Conservation (phyloP, 495 filamentous ascomycete genomes). For the Polyplosphaeria fusca region DNA sequence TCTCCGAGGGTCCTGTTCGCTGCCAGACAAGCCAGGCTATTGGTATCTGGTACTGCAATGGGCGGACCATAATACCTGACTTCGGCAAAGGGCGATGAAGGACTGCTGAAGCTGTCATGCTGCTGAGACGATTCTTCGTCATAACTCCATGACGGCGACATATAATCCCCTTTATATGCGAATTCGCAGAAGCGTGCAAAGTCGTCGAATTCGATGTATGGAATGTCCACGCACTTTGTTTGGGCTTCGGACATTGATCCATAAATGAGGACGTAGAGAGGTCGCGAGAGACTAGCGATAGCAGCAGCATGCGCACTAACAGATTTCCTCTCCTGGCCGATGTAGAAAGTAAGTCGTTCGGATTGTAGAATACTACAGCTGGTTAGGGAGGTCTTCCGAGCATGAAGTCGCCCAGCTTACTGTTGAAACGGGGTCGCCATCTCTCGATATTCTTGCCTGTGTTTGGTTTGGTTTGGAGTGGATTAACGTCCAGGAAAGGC, state of each 20-base stretch:
- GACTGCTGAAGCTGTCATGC: background rate
- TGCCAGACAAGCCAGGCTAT: too few species aligned
- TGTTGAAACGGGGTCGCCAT: too few species aligned
- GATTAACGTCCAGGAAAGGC: too few species aligned
- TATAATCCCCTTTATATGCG: constrained; percentile 28
- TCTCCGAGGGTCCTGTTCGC: too few species aligned
- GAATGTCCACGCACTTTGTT: background rate
- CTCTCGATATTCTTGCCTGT: too few species aligned
- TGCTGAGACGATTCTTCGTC: background rate
- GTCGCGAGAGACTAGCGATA: background rate
- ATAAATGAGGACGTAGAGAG: background rate
- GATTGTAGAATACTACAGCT: background rate
- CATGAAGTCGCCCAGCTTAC: too few species aligned
- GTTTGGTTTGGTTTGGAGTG: too few species aligned
- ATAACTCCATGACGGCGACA: background rate
- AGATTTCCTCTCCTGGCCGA: background rate
- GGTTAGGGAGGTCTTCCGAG: too few species aligned
- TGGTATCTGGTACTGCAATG: too few species aligned
- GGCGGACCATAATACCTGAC: too few species aligned
- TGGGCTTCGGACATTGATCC: constrained; percentile 6
- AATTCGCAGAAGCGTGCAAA: constrained; percentile 30
- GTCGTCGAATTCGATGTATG: constrained; percentile 20
- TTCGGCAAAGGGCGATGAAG: too few species aligned
- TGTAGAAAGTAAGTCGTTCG: background rate
- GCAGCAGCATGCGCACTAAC: background rate